These are phyloP conservation scores for Rubus parviflorus DNA, from an alignment of 306 rosid genomes.

Conservation along the genomic window DNA sequence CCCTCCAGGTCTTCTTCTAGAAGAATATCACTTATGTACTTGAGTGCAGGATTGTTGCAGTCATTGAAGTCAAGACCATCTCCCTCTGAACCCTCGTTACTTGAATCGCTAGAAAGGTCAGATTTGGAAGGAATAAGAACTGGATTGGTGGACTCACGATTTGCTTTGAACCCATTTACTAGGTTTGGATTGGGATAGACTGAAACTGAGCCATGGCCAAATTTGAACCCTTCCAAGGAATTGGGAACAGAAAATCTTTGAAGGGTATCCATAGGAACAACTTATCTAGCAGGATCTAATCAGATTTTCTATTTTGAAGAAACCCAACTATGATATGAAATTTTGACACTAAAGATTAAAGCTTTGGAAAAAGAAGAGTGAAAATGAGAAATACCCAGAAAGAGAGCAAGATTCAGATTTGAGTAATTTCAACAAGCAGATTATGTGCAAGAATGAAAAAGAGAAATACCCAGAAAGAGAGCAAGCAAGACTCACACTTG, in stretches of 20 bases:
- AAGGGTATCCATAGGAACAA: slow-evolving; percentile 33
- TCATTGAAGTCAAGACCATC: slow-evolving; percentile 28
- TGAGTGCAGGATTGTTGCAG: slow-evolving; percentile 30
- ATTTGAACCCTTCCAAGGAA: slow-evolving; percentile 32
- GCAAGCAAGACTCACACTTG: slow-evolving; percentile 6
- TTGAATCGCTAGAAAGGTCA: slow-evolving; percentile 18
- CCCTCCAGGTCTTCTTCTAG: slow-evolving; percentile 35
- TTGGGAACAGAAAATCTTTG: slow-evolving; percentile 27
- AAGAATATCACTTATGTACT: slow-evolving; percentile 34
- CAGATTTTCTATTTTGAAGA: not conserved
- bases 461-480: slow-evolving; percentile 1
- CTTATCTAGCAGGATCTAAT: not conserved
- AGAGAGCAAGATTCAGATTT: slow-evolving; percentile 1
- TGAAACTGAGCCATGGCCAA: slow-evolving; percentile 34
- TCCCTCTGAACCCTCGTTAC: slow-evolving; percentile 34
- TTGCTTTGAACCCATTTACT: slow-evolving; percentile 33
- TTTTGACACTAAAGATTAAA: not conserved
- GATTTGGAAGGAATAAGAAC: slow-evolving; percentile 24
- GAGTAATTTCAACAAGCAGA: not conserved
- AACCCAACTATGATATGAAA: not conserved
- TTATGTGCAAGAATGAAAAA: not conserved
- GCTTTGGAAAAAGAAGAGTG: not conserved
- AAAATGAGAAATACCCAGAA: slow-evolving; percentile 2
- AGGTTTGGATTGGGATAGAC: slow-evolving; percentile 26
- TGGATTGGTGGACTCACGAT: slow-evolving; percentile 27